Conservation (phyloP, 2,329 filamentous ascomycete species). For the Alternaria ventricosa region DNA sequence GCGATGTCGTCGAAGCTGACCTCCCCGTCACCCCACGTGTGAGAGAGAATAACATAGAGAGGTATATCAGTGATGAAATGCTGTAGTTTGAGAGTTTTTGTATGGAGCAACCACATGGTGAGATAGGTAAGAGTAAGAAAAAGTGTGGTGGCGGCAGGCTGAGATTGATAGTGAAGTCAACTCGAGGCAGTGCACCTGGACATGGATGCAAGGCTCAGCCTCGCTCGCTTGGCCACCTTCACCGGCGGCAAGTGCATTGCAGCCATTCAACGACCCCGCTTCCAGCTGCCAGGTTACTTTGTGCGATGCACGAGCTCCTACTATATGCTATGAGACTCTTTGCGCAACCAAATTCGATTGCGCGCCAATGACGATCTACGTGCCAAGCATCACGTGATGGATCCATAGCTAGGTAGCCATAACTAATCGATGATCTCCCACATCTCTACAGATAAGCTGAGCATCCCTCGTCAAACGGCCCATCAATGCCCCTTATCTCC, state of each 20-base stretch:
- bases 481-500: background rate
- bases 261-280: background rate
- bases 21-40: background rate
- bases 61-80: background rate
- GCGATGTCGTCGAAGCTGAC: background rate
- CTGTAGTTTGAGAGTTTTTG: background rate
- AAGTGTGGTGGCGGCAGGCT: background rate
- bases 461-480: background rate
- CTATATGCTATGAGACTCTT: background rate
- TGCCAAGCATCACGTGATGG: background rate
- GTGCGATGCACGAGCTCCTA: background rate
- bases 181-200: background rate
- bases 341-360: background rate
- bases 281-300: fast-evolving
- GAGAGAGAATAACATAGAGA: background rate
- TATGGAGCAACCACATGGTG: background rate
- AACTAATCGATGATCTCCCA: background rate
- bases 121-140: too few relatives aligned
- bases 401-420: background rate
- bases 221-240: background rate
- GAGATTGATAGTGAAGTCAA: background rate
- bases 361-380: background rate
- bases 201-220: background rate
- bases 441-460: background rate
- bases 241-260: background rate